phyloP scores from a whole-genome alignment of 2,329 filamentous ascomycete genomes.

The Colletotrichum karsti region DNA sequence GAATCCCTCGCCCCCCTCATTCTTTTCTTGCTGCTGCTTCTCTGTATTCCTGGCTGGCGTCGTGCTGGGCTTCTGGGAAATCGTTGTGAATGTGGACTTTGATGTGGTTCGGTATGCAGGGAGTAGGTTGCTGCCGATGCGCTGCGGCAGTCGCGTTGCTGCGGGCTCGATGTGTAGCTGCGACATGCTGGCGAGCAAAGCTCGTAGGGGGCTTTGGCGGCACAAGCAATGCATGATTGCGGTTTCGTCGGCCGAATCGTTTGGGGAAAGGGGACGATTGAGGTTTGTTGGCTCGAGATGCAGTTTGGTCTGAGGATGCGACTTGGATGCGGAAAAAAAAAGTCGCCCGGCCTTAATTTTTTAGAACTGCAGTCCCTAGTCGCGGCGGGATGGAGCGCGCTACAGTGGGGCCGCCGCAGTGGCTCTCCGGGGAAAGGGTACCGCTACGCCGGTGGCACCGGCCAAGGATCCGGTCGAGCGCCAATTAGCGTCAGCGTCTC shows the following conservation, averaged over 20 bases:
- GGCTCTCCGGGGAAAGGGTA: not conserved
- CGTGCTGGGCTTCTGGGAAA: not conserved
- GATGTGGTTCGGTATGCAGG: not conserved
- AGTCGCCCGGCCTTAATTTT: too few relatives aligned
- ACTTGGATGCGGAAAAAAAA: not conserved
- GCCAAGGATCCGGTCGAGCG: not conserved
- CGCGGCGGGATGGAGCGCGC: constrained; percentile 15
- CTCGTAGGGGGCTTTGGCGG: constrained; percentile 51
- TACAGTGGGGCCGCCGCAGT: not conserved
- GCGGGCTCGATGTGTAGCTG: constrained; percentile 43
- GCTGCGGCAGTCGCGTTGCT: constrained; percentile 7
- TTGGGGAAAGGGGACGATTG: not conserved
- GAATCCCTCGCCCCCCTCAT: too few relatives aligned
- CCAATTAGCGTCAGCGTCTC: too few relatives aligned
- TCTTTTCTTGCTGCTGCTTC: too few relatives aligned
- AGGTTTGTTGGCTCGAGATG: not conserved
- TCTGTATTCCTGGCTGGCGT: too few relatives aligned
- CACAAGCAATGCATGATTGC: constrained; percentile 58
- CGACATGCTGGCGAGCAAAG: constrained; percentile 57
- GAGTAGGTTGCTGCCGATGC: not conserved
- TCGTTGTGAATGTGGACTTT: not conserved
- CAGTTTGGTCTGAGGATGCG: not conserved
- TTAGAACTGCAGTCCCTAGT: not conserved
- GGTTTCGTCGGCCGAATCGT: not conserved
- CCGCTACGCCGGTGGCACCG: constrained; percentile 14